Conservation (phyloP, 805 yeast genomes). For the Trichomonascus vanleenenianus region DNA sequence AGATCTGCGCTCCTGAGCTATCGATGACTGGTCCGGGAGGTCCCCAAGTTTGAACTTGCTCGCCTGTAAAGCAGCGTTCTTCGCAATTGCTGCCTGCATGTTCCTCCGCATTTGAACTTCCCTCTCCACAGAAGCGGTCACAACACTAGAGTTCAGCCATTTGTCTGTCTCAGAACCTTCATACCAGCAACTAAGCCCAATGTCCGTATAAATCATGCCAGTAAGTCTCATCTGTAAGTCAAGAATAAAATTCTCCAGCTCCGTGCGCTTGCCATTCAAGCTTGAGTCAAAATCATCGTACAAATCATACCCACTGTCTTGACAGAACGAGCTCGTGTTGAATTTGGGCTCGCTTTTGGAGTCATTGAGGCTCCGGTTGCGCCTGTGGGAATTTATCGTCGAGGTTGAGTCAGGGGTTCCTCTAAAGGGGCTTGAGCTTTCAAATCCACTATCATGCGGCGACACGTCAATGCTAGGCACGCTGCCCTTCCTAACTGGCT, state of each 20-base stretch:
- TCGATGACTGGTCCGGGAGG: neutral
- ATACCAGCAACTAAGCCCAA: conserved; percentile 22
- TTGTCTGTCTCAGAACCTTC: conserved; percentile 29
- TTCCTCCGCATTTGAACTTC: conserved; percentile 8
- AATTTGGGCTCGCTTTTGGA: conserved; percentile 1
- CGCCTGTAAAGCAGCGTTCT: conserved; percentile 3
- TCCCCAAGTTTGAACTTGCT: conserved; percentile 5
- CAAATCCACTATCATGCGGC: conserved; percentile 7
- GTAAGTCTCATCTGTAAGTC: conserved; percentile 18
- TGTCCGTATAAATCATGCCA: conserved; percentile 26
- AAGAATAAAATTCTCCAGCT: conserved; percentile 15
- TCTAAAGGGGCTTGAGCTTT: neutral
- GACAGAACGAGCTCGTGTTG: neutral
- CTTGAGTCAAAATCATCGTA: neutral
- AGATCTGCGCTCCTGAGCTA: neutral
- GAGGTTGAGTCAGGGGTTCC: neutral
- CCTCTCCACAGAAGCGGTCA: conserved; percentile 9
- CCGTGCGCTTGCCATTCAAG: conserved; percentile 6
- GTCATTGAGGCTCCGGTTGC: conserved; percentile 16
- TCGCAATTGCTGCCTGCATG: conserved; percentile 9
- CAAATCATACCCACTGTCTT: neutral
- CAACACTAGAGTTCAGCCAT: conserved; percentile 21
- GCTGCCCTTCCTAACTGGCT: neutral
- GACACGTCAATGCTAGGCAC: neutral
- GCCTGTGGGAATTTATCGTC: conserved; percentile 8